Evolutionary conservation across 2,329 filamentous ascomycete genomes (phyloP).

Genomic region (Aspergillus uvarum): DNA sequence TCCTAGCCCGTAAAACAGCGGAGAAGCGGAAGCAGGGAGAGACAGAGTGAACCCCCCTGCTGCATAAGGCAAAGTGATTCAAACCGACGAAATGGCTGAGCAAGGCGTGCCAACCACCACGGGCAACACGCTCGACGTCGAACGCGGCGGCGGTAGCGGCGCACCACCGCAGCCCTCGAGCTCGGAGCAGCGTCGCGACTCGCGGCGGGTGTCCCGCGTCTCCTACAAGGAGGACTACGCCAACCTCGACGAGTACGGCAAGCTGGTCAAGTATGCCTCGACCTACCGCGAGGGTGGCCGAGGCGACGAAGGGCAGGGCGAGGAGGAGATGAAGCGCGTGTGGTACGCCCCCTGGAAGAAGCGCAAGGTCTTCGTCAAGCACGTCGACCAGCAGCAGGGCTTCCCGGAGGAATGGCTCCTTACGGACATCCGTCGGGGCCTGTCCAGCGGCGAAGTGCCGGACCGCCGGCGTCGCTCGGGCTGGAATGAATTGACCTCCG

Average conservation of each 20-base stretch:
- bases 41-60: slow-evolving; percentile 4
- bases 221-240: slow-evolving; percentile 35
- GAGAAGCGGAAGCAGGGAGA: slow-evolving; percentile 3
- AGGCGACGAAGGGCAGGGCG: slow-evolving; percentile 40
- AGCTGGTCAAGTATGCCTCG: slow-evolving; percentile 66
- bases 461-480: slow-evolving; percentile 63
- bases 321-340: slow-evolving; percentile 51
- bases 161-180: slow-evolving; percentile 26
- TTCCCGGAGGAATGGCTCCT: slow-evolving; percentile 66
- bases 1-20: slow-evolving; percentile 2
- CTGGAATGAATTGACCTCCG: slow-evolving; percentile 73
- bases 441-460: slow-evolving; percentile 59
- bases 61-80: slow-evolving; percentile 7
- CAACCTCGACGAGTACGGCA: slow-evolving; percentile 61
- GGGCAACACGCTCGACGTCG: slow-evolving; percentile 15
- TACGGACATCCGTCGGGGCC: slow-evolving; percentile 66
- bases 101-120: slow-evolving; percentile 7
- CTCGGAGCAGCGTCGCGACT: slow-evolving; percentile 19
- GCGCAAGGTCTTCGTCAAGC: slow-evolving; percentile 30
- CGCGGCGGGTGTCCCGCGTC: slow-evolving; percentile 36
- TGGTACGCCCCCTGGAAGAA: slow-evolving; percentile 62
- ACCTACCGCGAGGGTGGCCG: slow-evolving; percentile 59
- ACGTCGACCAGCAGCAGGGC: slow-evolving; percentile 26
- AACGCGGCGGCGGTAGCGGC: slow-evolving; percentile 13
- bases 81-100: slow-evolving; percentile 23